Evolutionary conservation across 805 yeast genomes (phyloP).

Genomic region (Starmerella khaoyaiensis): DNA sequence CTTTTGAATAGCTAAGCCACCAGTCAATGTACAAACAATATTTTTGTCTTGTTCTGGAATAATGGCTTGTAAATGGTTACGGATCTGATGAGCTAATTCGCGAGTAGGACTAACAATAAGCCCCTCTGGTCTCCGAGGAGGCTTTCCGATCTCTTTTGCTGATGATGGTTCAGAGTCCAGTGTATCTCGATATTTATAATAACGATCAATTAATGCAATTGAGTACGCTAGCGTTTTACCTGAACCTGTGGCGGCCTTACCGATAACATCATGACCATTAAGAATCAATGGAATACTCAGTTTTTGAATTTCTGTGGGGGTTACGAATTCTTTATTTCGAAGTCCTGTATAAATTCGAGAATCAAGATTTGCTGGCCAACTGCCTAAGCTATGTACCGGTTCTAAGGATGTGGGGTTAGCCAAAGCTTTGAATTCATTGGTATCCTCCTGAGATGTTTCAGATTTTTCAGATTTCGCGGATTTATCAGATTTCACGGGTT

Average conservation of each 20-base stretch:
- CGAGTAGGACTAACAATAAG: constrained; percentile 88
- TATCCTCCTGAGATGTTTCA: constrained; percentile 6
- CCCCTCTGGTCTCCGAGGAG: constrained; percentile 32
- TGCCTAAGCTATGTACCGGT: constrained; percentile 23
- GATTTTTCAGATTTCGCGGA: constrained; percentile 1
- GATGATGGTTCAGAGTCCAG: neutral
- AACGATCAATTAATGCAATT: constrained; percentile 70
- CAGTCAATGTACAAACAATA: constrained; percentile 66
- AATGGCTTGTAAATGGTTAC: constrained; percentile 49
- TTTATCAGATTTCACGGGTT: constrained; percentile 1
- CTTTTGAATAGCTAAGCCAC: constrained; percentile 88
- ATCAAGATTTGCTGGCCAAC: constrained; percentile 28
- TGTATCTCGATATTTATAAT: constrained; percentile 23
- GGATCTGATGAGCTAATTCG: constrained; percentile 90
- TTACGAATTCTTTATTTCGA: constrained; percentile 39
- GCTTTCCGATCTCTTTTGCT: neutral
- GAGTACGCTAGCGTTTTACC: constrained; percentile 97
- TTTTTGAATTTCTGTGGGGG: constrained; percentile 79
- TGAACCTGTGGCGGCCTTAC: constrained; percentile 95
- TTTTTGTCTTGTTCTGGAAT: constrained; percentile 8
- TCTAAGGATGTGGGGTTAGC: constrained; percentile 12
- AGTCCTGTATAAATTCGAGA: constrained; percentile 49
- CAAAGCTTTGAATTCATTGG: constrained; percentile 12
- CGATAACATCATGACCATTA: constrained; percentile 69
- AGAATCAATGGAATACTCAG: constrained; percentile 61